phyloP scores from a whole-genome alignment of 1,139 yeast species.

The Saccharomyces pastorianus region DNA sequence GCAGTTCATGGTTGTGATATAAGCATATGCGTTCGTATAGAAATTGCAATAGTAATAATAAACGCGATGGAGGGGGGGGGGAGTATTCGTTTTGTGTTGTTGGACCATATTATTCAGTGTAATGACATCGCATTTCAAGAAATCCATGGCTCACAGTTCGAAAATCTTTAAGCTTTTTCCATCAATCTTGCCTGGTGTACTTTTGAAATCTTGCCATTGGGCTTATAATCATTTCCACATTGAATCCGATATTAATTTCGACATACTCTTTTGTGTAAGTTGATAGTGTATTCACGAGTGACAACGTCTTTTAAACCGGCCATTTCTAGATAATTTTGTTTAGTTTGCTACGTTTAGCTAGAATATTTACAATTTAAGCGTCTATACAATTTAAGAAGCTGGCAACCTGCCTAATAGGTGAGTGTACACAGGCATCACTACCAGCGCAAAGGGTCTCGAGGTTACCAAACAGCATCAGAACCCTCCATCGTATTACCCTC shows the following conservation, averaged over 20 bases:
- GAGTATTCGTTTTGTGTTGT: not conserved
- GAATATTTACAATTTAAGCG: not conserved
- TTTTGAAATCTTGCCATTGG: not conserved
- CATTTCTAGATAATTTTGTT: constrained; percentile 37
- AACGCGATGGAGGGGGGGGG: not conserved
- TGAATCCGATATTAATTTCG: not conserved
- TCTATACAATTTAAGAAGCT: not conserved
- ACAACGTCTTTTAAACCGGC: constrained; percentile 99
- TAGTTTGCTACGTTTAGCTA: not conserved
- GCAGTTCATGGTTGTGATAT: not conserved
- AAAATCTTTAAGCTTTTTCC: not conserved
- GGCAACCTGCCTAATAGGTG: not conserved
- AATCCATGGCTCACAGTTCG: not conserved
- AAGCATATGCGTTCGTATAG: not conserved
- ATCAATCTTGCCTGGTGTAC: not conserved
- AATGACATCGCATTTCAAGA: not conserved
- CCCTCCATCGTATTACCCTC: not conserved
- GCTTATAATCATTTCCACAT: not conserved
- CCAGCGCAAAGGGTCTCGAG: not conserved
- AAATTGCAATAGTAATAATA: not conserved
- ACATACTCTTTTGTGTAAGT: constrained; percentile 98
- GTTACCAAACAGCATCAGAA: not conserved
- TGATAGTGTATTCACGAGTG: constrained; percentile 99
- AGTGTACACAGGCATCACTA: not conserved
- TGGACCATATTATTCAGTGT: not conserved